Evolutionary conservation across 495 filamentous ascomycete species (phyloP), one percentile per base, ranked within the genome.

Genomic region (Neurospora intermedia): DNA sequence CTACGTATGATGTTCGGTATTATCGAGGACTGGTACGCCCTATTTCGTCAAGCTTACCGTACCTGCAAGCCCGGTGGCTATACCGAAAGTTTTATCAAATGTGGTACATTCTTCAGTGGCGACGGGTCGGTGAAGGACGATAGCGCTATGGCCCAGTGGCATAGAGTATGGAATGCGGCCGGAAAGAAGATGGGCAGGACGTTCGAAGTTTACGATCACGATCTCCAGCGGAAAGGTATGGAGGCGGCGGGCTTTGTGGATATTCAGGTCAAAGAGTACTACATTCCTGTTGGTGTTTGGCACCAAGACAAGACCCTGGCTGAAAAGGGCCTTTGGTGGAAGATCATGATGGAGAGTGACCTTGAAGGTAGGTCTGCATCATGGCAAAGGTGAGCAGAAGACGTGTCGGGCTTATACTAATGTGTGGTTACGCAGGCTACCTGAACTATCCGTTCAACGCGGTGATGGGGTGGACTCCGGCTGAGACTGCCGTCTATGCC

Each of bases 1-100:
- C 80, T 85, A 4, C 84, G 88, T 16, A 74, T 80, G 7, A 73
- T 89, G 11, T 82, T 83, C 66, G 86, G 81, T 42, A 84, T 82
- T n/a, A 78, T 90, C 54, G 77, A 75, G 38, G 81, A 89, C 74
- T 90, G 88, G 88, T 78, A 80, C 1, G 78, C 74, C 13, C 81
- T 82, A 0, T 71, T 74, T 42, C 20, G 84, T 82, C 79, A 82
- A 6, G 78, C 74, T 46, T 83, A 74, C 35, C 31, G 59, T 38
- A 43, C 46, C 9, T 72, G 73, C 7, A 71, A 72, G 70, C 75
- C 75, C 23, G 75, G 74, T 11, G 75, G 75, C 1, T 69, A 72
- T 69, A 45, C 80, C 43, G 74, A 82, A 71, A 78, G 69, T 39
- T 75, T 76, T 1, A 6, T 39, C 6, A 31, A 31, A 31, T 39